phyloP scores from a whole-genome alignment of 805 yeast genomes.

The Wickerhamiella lipophila region DNA sequence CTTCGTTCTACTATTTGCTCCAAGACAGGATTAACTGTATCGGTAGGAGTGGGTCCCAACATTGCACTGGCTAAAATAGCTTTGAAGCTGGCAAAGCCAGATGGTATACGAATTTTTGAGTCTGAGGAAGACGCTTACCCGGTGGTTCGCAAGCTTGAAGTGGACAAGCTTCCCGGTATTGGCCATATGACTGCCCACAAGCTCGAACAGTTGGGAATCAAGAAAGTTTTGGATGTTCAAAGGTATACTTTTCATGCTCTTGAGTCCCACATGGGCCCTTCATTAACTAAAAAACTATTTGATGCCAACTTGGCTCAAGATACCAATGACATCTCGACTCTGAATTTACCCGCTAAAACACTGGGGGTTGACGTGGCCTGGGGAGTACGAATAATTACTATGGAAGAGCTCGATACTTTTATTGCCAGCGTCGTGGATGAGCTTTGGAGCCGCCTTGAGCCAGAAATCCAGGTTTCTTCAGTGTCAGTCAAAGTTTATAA shows the following conservation, averaged over 20 bases:
- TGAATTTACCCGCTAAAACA: constrained; percentile 46
- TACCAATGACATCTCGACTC: constrained; percentile 33
- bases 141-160: constrained; percentile 31
- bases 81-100: constrained; percentile 64
- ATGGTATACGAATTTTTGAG: constrained; percentile 40
- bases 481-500: constrained; percentile 49
- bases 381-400: constrained; percentile 65
- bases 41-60: constrained; percentile 67
- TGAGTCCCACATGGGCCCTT: constrained; percentile 46
- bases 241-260: constrained; percentile 29
- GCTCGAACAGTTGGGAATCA: constrained; percentile 30
- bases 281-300: constrained; percentile 53
- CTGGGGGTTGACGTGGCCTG: constrained; percentile 82
- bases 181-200: constrained; percentile 35
- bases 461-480: constrained; percentile 37
- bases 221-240: constrained; percentile 33
- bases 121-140: constrained; percentile 23
- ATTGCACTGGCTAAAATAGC: constrained; percentile 70
- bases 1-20: constrained; percentile 34
- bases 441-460: constrained; percentile 39
- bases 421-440: constrained; percentile 47
- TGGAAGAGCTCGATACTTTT: constrained; percentile 53
- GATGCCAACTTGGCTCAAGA: constrained; percentile 59
- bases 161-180: constrained; percentile 35
- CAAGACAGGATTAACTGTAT: constrained; percentile 51